These are phyloP conservation scores for Cordyceps cicadae DNA, from an alignment of 2,329 filamentous ascomycete species.

Conservation along the genomic window DNA sequence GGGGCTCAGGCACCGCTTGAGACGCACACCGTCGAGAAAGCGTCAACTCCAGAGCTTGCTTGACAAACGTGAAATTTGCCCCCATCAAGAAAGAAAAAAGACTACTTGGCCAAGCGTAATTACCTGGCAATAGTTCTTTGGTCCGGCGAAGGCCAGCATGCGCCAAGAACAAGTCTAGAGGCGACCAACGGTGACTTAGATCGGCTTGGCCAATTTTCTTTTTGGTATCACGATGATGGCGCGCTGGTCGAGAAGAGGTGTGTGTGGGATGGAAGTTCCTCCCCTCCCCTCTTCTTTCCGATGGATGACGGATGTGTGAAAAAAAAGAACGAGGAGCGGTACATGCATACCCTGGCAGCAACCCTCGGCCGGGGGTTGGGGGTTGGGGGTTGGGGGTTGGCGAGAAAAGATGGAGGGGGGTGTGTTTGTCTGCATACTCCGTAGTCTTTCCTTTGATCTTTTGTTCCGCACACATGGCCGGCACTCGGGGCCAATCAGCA, in stretches of 20 bases:
- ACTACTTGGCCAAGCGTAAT: neutral
- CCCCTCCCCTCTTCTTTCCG: too few relatives aligned
- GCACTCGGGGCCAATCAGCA: constrained; percentile 8
- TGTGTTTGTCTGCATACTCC: neutral
- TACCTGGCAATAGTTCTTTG: neutral
- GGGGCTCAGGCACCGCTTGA: neutral
- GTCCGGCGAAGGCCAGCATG: neutral
- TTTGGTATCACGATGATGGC: neutral
- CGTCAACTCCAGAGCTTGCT: too few relatives aligned
- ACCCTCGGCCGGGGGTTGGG: neutral
- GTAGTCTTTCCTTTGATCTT: neutral
- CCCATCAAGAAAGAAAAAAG: neutral
- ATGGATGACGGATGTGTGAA: too few relatives aligned
- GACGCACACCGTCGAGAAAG: neutral
- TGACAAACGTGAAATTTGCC: neutral
- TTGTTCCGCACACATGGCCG: neutral
- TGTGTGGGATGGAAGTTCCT: too few relatives aligned
- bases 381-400: too few relatives aligned
- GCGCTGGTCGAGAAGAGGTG: neutral
- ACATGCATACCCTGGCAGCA: neutral
- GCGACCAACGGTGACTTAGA: neutral
- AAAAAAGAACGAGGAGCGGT: neutral
- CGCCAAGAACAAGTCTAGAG: neutral
- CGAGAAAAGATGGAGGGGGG: neutral
- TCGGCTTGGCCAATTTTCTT: neutral